phyloP scores from a whole-genome alignment of 495 filamentous ascomycete genomes.

The Eremomyces bilateralis region DNA sequence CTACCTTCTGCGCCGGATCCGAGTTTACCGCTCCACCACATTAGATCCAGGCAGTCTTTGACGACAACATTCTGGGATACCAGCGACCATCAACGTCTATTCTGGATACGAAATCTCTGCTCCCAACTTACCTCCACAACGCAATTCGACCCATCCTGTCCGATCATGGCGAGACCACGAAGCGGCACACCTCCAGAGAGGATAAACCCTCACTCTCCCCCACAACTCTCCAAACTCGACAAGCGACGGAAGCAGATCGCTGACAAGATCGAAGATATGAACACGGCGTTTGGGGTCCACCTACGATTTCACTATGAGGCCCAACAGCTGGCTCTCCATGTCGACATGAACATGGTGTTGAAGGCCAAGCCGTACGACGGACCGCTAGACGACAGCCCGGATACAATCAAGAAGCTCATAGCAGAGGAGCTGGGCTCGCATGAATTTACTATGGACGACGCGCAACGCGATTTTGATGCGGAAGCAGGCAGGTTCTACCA shows the following conservation, averaged over 20 bases:
- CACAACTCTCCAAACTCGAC: slow-evolving; percentile 54
- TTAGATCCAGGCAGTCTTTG: too few species aligned
- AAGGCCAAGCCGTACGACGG: slow-evolving; percentile 57
- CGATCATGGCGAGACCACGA: slow-evolving; percentile 1
- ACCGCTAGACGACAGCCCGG: slow-evolving; percentile 47
- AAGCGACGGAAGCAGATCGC: slow-evolving; percentile 60
- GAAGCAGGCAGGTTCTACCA: slow-evolving; percentile 63
- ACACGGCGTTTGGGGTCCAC: slow-evolving; percentile 53
- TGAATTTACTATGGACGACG: slow-evolving; percentile 9
- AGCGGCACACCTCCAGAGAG: too few species aligned
- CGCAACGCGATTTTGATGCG: slow-evolving; percentile 16
- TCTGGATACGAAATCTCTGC: too few species aligned
- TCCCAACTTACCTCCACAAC: too few species aligned
- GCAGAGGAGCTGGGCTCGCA: slow-evolving; percentile 11
- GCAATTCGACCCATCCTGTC: too few species aligned
- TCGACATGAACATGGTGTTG: slow-evolving; percentile 71
- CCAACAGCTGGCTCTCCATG: slow-evolving; percentile 69
- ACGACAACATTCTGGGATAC: too few species aligned
- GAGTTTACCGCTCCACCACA: too few species aligned
- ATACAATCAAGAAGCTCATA: slow-evolving; percentile 40
- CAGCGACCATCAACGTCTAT: too few species aligned
- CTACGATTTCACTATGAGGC: slow-evolving; percentile 69
- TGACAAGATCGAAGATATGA: slow-evolving; percentile 52
- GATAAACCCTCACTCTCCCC: too few species aligned
- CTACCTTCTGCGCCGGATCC: too few species aligned